phyloP scores from a whole-genome alignment of 1,284 basidiomycete species.

The Sphagnurus paluster region DNA sequence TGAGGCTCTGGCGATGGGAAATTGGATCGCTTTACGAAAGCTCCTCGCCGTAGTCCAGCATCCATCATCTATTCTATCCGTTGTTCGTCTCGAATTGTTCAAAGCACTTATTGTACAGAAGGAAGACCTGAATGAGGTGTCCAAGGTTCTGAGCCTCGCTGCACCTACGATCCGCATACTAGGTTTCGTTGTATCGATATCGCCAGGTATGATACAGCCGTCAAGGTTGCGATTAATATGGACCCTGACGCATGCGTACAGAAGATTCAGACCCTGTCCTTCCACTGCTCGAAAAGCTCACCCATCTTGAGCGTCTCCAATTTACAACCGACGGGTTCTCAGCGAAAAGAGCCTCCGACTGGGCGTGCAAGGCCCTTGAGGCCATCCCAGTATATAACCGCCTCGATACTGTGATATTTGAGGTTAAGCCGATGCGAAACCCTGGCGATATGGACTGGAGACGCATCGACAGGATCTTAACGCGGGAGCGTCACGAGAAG shows the following conservation, averaged over 20 bases:
- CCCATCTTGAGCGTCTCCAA: background rate
- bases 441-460: background rate
- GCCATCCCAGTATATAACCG: background rate
- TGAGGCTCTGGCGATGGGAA: background rate
- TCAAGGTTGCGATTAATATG: background rate
- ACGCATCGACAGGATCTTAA: background rate
- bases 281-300: background rate
- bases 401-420: background rate
- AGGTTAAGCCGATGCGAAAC: background rate
- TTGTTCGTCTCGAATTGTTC: background rate
- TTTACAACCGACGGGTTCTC: background rate
- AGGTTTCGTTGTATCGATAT: background rate
- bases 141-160: background rate
- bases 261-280: background rate
- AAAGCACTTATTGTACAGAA: background rate
- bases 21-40: background rate
- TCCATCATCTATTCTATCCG: background rate
- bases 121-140: background rate
- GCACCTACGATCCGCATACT: background rate
- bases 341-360: background rate
- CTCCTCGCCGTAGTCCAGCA: background rate
- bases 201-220: background rate
- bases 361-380: background rate
- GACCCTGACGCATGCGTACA: background rate
- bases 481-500: background rate